Base-by-base conservation (phyloP, 805 yeast genomes). In the Starmerella cellae region DNA sequence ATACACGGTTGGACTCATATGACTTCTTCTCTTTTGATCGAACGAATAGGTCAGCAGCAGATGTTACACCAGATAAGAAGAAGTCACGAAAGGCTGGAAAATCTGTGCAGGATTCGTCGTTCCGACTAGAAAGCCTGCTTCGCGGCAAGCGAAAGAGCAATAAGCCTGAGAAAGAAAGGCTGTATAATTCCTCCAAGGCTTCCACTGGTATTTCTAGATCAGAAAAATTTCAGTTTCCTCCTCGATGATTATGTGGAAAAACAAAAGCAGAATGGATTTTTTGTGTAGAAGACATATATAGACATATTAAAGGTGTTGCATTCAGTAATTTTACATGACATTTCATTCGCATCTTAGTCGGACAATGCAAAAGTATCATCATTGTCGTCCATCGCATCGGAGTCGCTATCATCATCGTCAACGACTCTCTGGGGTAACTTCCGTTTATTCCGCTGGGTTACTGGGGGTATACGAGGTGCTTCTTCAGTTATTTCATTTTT, bases 101-200 rank as follows among this genome's bases (percentile, higher is more conserved):
- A 21, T 17, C 29, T 17, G 28, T 31, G 21, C 45, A 48, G 3
- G 65, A 60, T 31, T 47, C 59, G 6, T 54, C 63, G 1, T 61
- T 61, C 56, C 42, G 65, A 10, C 51, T 61, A 1, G 65, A 61
- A 34, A 50, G 57, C 29, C 44, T 61, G 10, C 45, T 61, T 19
- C 31, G 61, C 13, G 62, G 61, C 5, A 51, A 55, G 21, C 43
- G 55, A 9, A 44, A 43, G 9, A 48, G 48, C 9, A 9, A 33
- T 19, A 55, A 47, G 39, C 22, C 38, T 5, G 48, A 35, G 13
- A 8, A 13, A 24, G 28, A 24, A 13, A 24, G 13, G 28, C 13
- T 24, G 8, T 8, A 13, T 9, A 8, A 24, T 13, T 8, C 28
- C 28, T 24, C 28, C 11, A 24, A 8, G 13, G 13, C 28, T 9